These are phyloP conservation scores for Aristolochia californica DNA, from an alignment of 164 flowering plant genomes.

Conservation along the genomic window DNA sequence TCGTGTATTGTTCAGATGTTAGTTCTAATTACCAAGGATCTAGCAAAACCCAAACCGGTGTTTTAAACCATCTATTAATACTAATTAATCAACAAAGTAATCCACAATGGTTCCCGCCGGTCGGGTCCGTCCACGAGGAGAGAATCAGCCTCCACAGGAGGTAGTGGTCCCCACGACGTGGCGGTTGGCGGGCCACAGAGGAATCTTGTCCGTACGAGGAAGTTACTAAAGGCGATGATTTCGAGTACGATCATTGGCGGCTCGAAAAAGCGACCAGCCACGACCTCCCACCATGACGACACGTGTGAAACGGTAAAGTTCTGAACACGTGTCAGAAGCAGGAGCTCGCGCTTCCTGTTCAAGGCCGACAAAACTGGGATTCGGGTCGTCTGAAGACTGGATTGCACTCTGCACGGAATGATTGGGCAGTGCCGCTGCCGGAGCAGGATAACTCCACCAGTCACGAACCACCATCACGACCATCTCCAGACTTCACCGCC, in stretches of 20 bases:
- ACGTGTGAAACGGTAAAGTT: conserved; percentile 4
- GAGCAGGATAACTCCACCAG: too few relatives aligned
- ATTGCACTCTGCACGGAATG: conserved; percentile 33
- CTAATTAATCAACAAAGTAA: too few relatives aligned
- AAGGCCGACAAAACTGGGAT: conserved; percentile 33
- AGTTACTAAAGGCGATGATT: conserved; percentile 6
- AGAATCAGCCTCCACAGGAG: neutral
- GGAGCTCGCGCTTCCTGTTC: conserved; percentile 13
- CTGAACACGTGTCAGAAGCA: neutral
- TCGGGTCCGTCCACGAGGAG: neutral
- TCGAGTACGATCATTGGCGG: conserved; percentile 16
- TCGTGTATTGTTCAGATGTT: too few relatives aligned
- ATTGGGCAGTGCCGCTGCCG: conserved; percentile 13
- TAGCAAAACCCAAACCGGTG: too few relatives aligned
- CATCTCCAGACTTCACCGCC: too few relatives aligned
- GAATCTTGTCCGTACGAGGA: conserved; percentile 17
- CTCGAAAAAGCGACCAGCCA: conserved; percentile 16
- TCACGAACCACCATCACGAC: too few relatives aligned
- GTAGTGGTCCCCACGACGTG: neutral
- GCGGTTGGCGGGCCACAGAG: conserved; percentile 4
- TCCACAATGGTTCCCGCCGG: too few relatives aligned
- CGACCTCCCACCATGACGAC: neutral
- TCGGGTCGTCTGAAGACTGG: conserved; percentile 25
- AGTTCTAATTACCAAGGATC: too few relatives aligned
- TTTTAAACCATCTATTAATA: too few relatives aligned